These are phyloP conservation scores for Chrysosporium keratinophilum DNA, from an alignment of 2,329 filamentous ascomycete genomes.

Conservation along the genomic window DNA sequence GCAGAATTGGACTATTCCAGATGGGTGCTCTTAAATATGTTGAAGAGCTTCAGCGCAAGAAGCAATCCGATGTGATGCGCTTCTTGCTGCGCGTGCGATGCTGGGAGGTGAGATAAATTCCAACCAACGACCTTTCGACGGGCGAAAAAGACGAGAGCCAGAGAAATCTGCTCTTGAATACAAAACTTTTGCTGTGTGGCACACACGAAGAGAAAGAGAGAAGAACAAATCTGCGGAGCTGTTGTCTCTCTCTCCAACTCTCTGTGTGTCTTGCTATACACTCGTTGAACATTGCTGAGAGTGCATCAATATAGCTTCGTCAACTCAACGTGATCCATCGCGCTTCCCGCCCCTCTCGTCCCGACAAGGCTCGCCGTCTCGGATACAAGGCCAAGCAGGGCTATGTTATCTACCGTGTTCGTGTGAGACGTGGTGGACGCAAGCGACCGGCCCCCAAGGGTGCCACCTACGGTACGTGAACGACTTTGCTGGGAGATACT, in stretches of 20 bases:
- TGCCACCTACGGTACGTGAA: constrained; percentile 84
- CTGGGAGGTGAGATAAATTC: constrained; percentile 68
- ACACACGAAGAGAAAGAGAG: constrained; percentile 11
- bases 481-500: not conserved
- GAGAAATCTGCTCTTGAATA: constrained; percentile 2
- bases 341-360: constrained; percentile 75
- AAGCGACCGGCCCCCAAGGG: constrained; percentile 95
- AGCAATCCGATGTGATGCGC: constrained; percentile 99
- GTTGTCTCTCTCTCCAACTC: constrained; percentile 18
- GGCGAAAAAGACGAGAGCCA: not conserved
- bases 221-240: not conserved
- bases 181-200: constrained; percentile 13
- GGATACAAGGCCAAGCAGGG: constrained; percentile 99
- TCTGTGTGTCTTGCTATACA: constrained; percentile 69
- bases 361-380: constrained; percentile 98
- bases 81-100: constrained; percentile 99
- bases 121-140: not conserved
- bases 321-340: constrained; percentile 99
- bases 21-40: constrained; percentile 99
- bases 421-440: constrained; percentile 96
- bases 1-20: constrained; percentile 33
- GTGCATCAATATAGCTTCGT: constrained; percentile 99
- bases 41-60: constrained; percentile 99
- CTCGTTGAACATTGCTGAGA: constrained; percentile 99
- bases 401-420: constrained; percentile 99